Evolutionary conservation across 805 yeast genomes (phyloP).

Genomic region (Candida easanensis): DNA sequence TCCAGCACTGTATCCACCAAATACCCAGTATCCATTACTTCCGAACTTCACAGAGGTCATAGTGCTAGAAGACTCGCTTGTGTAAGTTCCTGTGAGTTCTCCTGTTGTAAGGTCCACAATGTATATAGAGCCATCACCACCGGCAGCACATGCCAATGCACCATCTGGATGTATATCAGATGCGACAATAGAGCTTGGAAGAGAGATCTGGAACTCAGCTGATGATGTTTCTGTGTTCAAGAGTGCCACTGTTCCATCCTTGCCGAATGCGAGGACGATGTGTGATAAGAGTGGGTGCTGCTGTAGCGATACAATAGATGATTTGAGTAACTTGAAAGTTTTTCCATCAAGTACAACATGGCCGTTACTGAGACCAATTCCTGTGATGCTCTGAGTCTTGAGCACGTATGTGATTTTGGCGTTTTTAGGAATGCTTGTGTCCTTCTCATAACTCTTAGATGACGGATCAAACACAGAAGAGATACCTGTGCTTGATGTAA

Average conservation of each 20-base stretch:
- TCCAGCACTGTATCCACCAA: slow-evolving; percentile 29
- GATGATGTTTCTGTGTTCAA: slow-evolving; percentile 4
- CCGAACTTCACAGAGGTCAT: slow-evolving; percentile 48
- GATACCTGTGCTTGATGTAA: slow-evolving; percentile 21
- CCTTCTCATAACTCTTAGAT: slow-evolving; percentile 11
- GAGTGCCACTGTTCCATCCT: slow-evolving; percentile 26
- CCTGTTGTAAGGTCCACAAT: slow-evolving; percentile 36
- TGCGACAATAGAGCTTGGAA: slow-evolving; percentile 7
- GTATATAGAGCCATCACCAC: slow-evolving; percentile 27
- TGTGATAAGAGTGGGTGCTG: slow-evolving; percentile 34
- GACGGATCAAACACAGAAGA: slow-evolving; percentile 12
- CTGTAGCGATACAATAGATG: slow-evolving; percentile 24
- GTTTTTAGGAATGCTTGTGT: slow-evolving; percentile 12
- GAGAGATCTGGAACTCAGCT: slow-evolving; percentile 1
- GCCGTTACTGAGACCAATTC: slow-evolving; percentile 19
- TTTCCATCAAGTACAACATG: slow-evolving; percentile 12
- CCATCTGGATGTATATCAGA: slow-evolving; percentile 45
- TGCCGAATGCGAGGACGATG: slow-evolving; percentile 30
- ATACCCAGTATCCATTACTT: slow-evolving; percentile 63
- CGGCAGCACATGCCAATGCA: slow-evolving; percentile 38
- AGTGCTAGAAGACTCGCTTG: slow-evolving; percentile 14
- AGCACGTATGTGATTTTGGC: slow-evolving; percentile 14
- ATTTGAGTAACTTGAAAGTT: slow-evolving; percentile 5
- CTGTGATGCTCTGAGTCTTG: slow-evolving; percentile 5
- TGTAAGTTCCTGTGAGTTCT: slow-evolving; percentile 28